Evolutionary conservation across 306 rosid species (phyloP), one percentile per base, ranked within the genome.

Genomic region (Alnus glutinosa): DNA sequence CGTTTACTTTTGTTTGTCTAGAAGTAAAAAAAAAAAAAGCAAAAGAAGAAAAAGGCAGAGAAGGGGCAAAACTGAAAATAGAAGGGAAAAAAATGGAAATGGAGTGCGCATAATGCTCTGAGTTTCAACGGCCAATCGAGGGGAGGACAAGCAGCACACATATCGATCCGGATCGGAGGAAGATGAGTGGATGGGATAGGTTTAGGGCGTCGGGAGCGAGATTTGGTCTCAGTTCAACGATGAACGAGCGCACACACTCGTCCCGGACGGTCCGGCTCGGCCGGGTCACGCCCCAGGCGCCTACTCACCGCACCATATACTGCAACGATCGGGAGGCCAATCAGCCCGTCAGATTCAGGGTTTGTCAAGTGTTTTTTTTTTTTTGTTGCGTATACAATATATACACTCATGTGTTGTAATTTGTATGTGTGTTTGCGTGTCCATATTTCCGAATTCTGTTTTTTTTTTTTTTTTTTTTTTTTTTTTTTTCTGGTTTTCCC

Each of bases 271-370:
- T 91, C 84, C 89, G 92, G 57, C 97, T 94, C 83, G 98, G 98
- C 23, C 97, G 92, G 18, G 92, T 92, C 66, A 97, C 90, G 86
- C 98, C 98, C 2, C 98, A 92, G 79, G 97, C 98, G 1, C 98
- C 98, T 23, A 85, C 92, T 47, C 69, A 89, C 78, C 97, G 98
- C 47, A 94, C 97, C 79, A 87, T 94, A 62, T 91, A 76, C 89
- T 92, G 97, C 85, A 92, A 94, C 70, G 95, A 94, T 80, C 97
- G 97, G 66, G 97, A 94, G 42, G 88, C 96, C 34, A 92, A 91
- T 83, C 51, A 47, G 4, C 86, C 84, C 50, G 88, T 92, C 52
- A 90, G 88, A 77, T 94, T 91, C 86, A 89, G 75, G 98, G 98
- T 94, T 78, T 46, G 79, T 15, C 64, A 50, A 54, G 0, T 47